A percentile compares a stretch with the other conserved stretches of the same genome.
phyloP scores from a whole-genome alignment of 2,329 filamentous ascomycete species.

The Trichoderma atroviride region DNA sequence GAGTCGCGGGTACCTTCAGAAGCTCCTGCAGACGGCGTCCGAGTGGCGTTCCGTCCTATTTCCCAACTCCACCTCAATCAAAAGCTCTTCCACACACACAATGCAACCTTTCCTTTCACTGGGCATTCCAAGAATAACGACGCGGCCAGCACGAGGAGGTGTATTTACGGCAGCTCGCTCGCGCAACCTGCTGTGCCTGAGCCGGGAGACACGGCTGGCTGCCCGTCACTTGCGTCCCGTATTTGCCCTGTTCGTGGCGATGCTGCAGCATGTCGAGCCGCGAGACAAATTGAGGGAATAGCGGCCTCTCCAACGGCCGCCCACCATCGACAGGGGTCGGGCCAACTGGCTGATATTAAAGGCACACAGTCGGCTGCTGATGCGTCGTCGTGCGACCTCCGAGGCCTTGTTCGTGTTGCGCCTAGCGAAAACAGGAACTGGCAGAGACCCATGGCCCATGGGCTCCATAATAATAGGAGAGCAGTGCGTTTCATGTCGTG shows the following conservation, averaged over 20 bases:
- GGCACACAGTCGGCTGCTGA: constrained; percentile 24
- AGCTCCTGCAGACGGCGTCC: constrained; percentile 23
- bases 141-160: not conserved
- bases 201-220: constrained; percentile 7
- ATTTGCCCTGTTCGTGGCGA: not conserved
- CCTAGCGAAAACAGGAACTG: constrained; percentile 21
- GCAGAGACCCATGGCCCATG: constrained; percentile 8
- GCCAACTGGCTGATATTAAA: constrained; percentile 10
- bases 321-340: constrained; percentile 11
- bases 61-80: constrained; percentile 28
- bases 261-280: not conserved
- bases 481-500: constrained; percentile 18
- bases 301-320: constrained; percentile 14
- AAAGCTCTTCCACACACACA: constrained; percentile 27
- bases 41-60: constrained; percentile 26
- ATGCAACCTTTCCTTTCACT: constrained; percentile 26
- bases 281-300: constrained; percentile 6
- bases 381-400: constrained; percentile 23
- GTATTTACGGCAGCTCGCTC: not conserved
- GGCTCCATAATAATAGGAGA: constrained; percentile 25
- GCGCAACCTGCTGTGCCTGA: not conserved
- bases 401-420: constrained; percentile 12
- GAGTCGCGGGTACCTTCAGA: constrained; percentile 20
- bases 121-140: constrained; percentile 22
- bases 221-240: not conserved